Percentiles rank a stretch among this genome's conserved stretches.
Conservation (phyloP, 169 alveolate species). For the Plasmodium blacklocki region DNA sequence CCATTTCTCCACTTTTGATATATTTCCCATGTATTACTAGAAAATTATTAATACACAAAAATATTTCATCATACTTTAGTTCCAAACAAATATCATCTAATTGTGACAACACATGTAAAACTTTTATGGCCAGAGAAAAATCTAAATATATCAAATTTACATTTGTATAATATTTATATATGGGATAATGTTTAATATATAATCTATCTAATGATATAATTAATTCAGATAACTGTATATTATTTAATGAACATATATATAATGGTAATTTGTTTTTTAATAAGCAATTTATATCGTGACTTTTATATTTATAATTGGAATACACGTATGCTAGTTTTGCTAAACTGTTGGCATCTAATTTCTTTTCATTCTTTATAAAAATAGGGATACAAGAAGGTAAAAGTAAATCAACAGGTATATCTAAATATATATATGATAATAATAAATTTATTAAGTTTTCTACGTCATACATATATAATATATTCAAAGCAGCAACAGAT, state of each 20-base stretch:
- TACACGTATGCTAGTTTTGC: constrained; percentile 52
- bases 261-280: constrained; percentile 31
- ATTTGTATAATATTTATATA: constrained; percentile 34
- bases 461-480: constrained; percentile 41
- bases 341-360: constrained; percentile 41
- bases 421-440: constrained; percentile 28
- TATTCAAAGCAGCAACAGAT: constrained; percentile 54
- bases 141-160: constrained; percentile 39
- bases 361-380: constrained; percentile 59
- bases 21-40: constrained; percentile 5
- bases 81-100: constrained; percentile 25
- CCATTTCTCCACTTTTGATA: no score
- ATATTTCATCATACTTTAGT: constrained; percentile 51
- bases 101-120: constrained; percentile 26
- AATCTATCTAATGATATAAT: constrained; percentile 47
- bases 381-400: constrained; percentile 42
- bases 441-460: constrained; percentile 58
- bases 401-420: constrained; percentile 45
- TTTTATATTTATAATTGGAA: constrained; percentile 33
- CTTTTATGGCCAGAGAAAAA: constrained; percentile 61
- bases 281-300: constrained; percentile 25
- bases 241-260: constrained; percentile 16
- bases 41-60: constrained; percentile 37
- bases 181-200: constrained; percentile 13
- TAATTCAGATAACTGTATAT: constrained; percentile 57